phyloP scores from a whole-genome alignment of 495 filamentous ascomycete species.

The Neurospora sublineolata region DNA sequence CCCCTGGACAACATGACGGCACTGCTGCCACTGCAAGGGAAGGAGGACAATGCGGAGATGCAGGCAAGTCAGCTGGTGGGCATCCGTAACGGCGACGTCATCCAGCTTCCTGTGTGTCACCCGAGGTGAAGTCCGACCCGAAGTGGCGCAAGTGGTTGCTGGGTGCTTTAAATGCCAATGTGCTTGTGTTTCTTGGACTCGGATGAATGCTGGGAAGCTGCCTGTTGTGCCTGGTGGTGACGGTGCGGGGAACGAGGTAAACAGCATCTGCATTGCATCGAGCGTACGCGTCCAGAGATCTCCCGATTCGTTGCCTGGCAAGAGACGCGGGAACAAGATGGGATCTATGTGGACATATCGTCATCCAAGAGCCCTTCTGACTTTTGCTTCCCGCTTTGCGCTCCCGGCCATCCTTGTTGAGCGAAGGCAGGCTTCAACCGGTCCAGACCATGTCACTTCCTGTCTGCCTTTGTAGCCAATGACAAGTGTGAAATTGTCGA shows the following conservation, averaged over 20 bases:
- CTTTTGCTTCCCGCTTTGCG: not conserved
- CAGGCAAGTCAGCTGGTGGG: slow-evolving; percentile 7
- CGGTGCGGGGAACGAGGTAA: slow-evolving; percentile 4
- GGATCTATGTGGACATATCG: not conserved
- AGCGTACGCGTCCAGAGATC: not conserved
- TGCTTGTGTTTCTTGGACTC: not conserved
- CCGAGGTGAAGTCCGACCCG: slow-evolving; percentile 3
- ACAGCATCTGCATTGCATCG: slow-evolving; percentile 3
- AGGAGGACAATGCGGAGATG: not conserved
- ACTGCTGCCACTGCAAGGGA: not conserved
- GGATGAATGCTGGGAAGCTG: not conserved
- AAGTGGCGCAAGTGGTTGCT: not conserved
- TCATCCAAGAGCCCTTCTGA: not conserved
- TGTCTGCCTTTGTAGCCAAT: not conserved
- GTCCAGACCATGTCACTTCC: not conserved
- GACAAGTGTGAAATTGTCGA: not conserved
- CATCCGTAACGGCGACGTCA: slow-evolving; percentile 20
- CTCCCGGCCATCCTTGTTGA: not conserved
- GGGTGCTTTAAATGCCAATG: not conserved
- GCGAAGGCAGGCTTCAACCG: not conserved
- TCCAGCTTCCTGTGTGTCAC: slow-evolving; percentile 9
- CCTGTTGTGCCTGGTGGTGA: not conserved
- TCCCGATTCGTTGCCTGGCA: not conserved
- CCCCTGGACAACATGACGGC: not conserved
- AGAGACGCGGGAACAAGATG: not conserved